These are phyloP conservation scores for Phalaenopsis equestris DNA, from an alignment of 106 monocot genomes.

Conservation along the genomic window DNA sequence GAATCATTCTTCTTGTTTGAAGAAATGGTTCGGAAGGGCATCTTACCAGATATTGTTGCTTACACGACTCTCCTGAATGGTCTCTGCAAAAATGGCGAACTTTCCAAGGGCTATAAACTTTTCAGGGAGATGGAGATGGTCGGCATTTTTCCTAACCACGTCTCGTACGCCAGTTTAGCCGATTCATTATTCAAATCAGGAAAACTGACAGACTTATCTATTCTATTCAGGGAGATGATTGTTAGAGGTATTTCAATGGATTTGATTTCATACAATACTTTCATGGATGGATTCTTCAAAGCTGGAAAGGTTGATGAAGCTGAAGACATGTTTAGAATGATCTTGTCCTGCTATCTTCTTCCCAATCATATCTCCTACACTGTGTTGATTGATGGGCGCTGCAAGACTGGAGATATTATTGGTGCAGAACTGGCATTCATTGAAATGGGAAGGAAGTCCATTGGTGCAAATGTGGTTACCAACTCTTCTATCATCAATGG, in stretches of 20 bases:
- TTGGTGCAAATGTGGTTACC: slow-evolving; percentile 50
- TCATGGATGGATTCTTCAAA: slow-evolving; percentile 62
- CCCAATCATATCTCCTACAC: slow-evolving; percentile 52
- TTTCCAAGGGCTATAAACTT: slow-evolving; percentile 55
- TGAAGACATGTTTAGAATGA: slow-evolving; percentile 34
- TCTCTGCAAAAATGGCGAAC: slow-evolving; percentile 40
- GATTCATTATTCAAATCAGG: slow-evolving; percentile 48
- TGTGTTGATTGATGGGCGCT: slow-evolving; percentile 64
- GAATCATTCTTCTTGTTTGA: slow-evolving; percentile 61
- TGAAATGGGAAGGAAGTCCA: slow-evolving; percentile 42
- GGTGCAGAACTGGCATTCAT: slow-evolving; percentile 41
- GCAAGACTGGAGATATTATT: slow-evolving; percentile 54
- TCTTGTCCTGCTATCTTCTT: slow-evolving; percentile 22
- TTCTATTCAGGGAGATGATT: slow-evolving; percentile 59
- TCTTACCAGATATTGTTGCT: slow-evolving; percentile 82
- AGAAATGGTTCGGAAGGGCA: slow-evolving; percentile 67
- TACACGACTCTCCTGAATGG: slow-evolving; percentile 61
- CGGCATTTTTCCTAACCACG: slow-evolving; percentile 59
- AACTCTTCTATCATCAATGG: slow-evolving; percentile 78
- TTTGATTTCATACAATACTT: slow-evolving; percentile 43
- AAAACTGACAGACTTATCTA: slow-evolving; percentile 20
- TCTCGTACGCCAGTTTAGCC: slow-evolving; percentile 57
- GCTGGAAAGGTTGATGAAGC: slow-evolving; percentile 52
- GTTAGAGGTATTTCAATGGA: slow-evolving; percentile 63
- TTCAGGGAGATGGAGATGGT: slow-evolving; percentile 88